Base-by-base conservation (phyloP, 2,329 filamentous ascomycete genomes). In the Trichoderma polysporum region DNA sequence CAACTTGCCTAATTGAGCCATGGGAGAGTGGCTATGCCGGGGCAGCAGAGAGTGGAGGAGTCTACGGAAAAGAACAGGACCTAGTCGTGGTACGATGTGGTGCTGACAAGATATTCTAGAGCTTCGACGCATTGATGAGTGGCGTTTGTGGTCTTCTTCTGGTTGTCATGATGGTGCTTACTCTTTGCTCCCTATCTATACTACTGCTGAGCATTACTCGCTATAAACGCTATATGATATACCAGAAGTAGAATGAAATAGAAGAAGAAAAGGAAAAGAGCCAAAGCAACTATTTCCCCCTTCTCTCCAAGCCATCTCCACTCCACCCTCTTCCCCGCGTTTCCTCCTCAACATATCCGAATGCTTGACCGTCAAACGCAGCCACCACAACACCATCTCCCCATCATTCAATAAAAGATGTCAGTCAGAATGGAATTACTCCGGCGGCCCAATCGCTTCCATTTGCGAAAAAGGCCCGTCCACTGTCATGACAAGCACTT, bases 1-100 rank as follows among this genome's bases (percentile, higher is more conserved):
- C 59, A 62, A 39, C 47, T 62, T 62, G 59, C 59, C 59, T 62
- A 62, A 29, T 62, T 41, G 22, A 47, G 59, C 9, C 22, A 8
- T 52, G 47, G 19, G 35, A 52, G 22, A 39, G 33, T 41, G 22
- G 19, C 22, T 27, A 49, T 41, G 33, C 22, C 41, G n/a, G 41
- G 41, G 41, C 8, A 17, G n/a, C 41, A 45, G 12, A 45, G n/a
- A 45, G n/a, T 45, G 41, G 41, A 45, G 41, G 47, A 50, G 58
- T 22, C 31, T 25, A 22, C 35, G 35, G 54, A n/a, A n/a, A n/a
- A n/a, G n/a, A n/a, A n/a, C n/a, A 29, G 54, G 37, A 25, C 29
- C 49, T 53, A 3, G 49, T n/a, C n/a, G 31, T 53, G 49, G 27
- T 27, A 53, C 49, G 25, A 53, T 53, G 49, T 53, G 49, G 17